phyloP scores from a whole-genome alignment of 352 stramenopile genomes.

The Globisporangium heterothallicum region DNA sequence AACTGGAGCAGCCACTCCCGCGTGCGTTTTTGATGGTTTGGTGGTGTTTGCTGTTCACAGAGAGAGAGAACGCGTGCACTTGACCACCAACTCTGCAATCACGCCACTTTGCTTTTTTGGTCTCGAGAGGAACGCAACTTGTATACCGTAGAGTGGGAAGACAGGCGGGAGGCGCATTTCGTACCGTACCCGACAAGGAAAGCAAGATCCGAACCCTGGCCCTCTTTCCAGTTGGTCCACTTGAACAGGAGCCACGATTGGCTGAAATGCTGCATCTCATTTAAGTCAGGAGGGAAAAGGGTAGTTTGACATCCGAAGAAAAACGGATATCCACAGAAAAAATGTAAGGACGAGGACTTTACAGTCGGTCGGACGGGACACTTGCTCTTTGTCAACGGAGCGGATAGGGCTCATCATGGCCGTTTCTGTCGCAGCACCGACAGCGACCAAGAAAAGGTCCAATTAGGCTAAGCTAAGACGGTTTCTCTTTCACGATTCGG shows the following conservation, averaged over 20 bases:
- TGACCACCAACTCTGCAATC: background rate
- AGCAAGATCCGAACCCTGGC: background rate
- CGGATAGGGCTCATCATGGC: background rate
- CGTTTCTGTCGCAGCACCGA: background rate
- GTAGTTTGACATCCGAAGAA: background rate
- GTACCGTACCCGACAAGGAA: background rate
- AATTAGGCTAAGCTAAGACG: background rate
- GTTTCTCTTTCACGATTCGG: background rate
- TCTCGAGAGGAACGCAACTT: background rate
- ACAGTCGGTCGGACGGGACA: background rate
- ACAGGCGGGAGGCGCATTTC: background rate
- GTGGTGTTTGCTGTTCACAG: constrained; percentile 1
- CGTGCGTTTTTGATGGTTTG: background rate
- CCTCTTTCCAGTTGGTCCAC: background rate
- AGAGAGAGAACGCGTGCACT: background rate
- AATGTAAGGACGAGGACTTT: background rate
- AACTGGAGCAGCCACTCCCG: constrained; percentile 1
- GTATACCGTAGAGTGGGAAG: too few species aligned
- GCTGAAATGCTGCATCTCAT: background rate
- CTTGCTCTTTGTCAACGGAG: background rate
- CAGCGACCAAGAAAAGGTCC: background rate
- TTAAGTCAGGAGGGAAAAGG: background rate
- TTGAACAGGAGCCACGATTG: background rate
- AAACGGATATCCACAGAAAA: background rate
- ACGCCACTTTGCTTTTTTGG: background rate